Evolutionary conservation across 495 filamentous ascomycete genomes (phyloP), one percentile per base, ranked within the genome.

Genomic region (Penicillium parvum): DNA sequence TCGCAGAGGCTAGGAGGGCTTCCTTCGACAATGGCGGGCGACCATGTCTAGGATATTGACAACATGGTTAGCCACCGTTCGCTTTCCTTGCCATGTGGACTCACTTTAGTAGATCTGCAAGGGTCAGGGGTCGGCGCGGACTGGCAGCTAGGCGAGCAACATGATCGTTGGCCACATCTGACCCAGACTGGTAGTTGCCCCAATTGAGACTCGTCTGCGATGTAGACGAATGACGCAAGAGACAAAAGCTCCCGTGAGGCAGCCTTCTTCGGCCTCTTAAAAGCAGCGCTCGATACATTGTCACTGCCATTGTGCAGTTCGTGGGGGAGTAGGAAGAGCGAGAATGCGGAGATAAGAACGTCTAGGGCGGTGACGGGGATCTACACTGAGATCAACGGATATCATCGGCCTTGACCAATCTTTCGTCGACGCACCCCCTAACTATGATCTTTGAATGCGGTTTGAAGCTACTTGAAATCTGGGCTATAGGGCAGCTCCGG

Each of bases 91-190:
- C 28, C 4, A 6, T 15, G 5, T 15, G 0, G 6, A 52, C 68
- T 48, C 69, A 95, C 88, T 83, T 90, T 47, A 96, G 81, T 20
- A 98, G 71, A 63, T 97, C 91, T 32, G 85, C 82, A 12, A 98
- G 74, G 15, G 85, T 91, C 58, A 98, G 72, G 7, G 81, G 77
- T 49, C 91, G 87, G 28, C 94, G 73, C 20, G 84, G 83, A 59
- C 83, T 82, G 25, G 81, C 79, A 28, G 90, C 88, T 26, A 96
- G 77, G 30, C 73, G 74, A 22, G 85, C 76, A 43, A 96, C 84
- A 54, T 90, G 82, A 50, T 88, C 82, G 56, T 86, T 76, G 11
- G 75, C 74, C 14, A 76, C 75, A 40, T 65, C 63, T 9, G 58
- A 42, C 32, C 58, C 53, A 4, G 61, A 29, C 16, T 59, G 50